Evolutionary conservation across 139 green algal genomes (phyloP), one percentile per base, ranked within the genome.

Genomic region (Zygnema cylindricum): DNA sequence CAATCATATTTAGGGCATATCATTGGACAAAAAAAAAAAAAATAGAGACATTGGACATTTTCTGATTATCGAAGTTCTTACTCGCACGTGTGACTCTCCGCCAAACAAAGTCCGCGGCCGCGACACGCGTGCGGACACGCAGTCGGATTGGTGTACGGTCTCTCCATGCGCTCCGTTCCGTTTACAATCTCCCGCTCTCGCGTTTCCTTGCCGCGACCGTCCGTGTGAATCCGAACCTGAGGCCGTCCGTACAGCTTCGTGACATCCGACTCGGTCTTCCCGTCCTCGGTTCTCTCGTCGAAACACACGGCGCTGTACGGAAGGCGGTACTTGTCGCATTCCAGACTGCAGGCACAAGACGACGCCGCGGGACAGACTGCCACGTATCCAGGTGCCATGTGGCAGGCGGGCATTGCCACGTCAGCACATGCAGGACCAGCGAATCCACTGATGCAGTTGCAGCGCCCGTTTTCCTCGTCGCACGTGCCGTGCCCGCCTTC

Each of bases 401-500:
- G 22, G 73, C 73, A 81, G 36, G 73, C 73, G 73, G 16, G 16
- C 73, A 81, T 11, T 21, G 22, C 73, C 36, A 16, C 36, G 22
- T 81, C 73, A 38, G 16, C 22, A 39, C 73, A 81, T 16, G 16
- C 73, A 38, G 73, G 73, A 38, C 73, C 73, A 16, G 16, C 16
- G 16, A 81, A 21, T 35, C 22, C 43, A 38, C 36, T 16, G 16
- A 38, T 35, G 73, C 73, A 81, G 22, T 81, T 38, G 73, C 73
- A 81, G 73, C 73, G 73, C 36, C 16, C 73, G 16, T 57, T 35
- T 38, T 81, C 73, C 73, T 81, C 73, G 73, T 81, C 16, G 22
- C 73, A 81, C 23, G 22, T 84, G 77, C 77, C 77, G 32, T 63
- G 77, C 22, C 16, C 22, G 77, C n/a, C n/a, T n/a, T n/a, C n/a